phyloP scores from a whole-genome alignment of 805 yeast genomes.

The Cyberlindnera veronae region DNA sequence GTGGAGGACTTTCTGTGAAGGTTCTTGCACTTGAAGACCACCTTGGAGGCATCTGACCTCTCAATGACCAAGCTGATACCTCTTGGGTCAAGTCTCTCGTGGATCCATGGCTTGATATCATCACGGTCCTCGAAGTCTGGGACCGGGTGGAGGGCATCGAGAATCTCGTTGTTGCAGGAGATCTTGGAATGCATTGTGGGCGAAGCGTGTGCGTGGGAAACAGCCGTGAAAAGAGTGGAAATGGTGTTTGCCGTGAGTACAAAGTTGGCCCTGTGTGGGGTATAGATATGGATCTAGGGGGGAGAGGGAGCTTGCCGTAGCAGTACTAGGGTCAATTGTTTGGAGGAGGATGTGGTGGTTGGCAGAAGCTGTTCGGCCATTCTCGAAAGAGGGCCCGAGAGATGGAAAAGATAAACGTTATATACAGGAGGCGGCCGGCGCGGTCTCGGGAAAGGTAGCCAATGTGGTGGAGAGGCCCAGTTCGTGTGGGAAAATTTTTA shows the following conservation, averaged over 20 bases:
- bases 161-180: slow-evolving; percentile 22
- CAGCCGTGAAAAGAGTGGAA: too few species aligned
- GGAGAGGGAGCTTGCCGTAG: too few species aligned
- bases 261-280: too few species aligned
- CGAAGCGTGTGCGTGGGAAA: too few species aligned
- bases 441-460: background rate
- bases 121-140: slow-evolving; percentile 25
- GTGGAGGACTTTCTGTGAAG: slow-evolving; percentile 24
- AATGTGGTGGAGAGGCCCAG: background rate
- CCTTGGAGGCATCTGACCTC: slow-evolving; percentile 30
- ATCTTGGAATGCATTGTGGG: slow-evolving; percentile 14
- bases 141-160: slow-evolving; percentile 25
- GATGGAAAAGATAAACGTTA: slow-evolving; percentile 17
- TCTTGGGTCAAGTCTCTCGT: slow-evolving; percentile 18
- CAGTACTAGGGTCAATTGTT: too few species aligned
- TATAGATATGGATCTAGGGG: too few species aligned
- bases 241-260: too few species aligned
- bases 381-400: slow-evolving; percentile 1
- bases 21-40: slow-evolving; percentile 32
- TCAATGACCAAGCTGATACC: slow-evolving; percentile 30
- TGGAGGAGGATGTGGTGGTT: too few species aligned
- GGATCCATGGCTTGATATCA: slow-evolving; percentile 29
- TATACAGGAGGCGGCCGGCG: slow-evolving; percentile 5
- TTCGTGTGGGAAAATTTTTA: slow-evolving; percentile 18
- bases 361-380: too few species aligned